A percentile compares a stretch with the other conserved stretches of the same genome.
Conservation (phyloP, 805 yeast genomes). For the Wickerhamomyces queroliae region DNA sequence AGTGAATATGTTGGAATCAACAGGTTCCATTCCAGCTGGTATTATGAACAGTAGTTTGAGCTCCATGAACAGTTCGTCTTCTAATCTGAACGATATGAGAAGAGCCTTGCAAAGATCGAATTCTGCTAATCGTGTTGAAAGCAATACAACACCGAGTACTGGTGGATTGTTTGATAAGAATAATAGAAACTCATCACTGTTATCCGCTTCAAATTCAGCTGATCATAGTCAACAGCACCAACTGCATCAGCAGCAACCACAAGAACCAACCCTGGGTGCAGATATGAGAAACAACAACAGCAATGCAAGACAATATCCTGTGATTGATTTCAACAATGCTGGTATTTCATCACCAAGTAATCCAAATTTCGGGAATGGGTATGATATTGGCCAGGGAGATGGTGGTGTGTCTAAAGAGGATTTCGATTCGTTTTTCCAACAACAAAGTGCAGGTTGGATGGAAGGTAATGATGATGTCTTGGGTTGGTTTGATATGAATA, state of each 20-base stretch:
- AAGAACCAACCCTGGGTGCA: no score
- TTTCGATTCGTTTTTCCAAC: slow-evolving; percentile 64
- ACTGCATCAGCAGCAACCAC: slow-evolving; percentile 3
- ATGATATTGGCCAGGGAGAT: slow-evolving; percentile 8
- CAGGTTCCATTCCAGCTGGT: slow-evolving; percentile 50
- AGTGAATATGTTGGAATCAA: slow-evolving; percentile 67
- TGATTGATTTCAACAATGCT: slow-evolving; percentile 12
- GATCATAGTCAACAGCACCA: not conserved
- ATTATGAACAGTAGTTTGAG: not conserved
- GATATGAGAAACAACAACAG: slow-evolving; percentile 3
- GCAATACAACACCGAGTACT: not conserved
- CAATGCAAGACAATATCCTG: slow-evolving; percentile 6
- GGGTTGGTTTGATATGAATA: slow-evolving; percentile 89
- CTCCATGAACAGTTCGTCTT: not conserved
- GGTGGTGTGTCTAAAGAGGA: slow-evolving; percentile 22
- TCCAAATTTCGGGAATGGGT: slow-evolving; percentile 2
- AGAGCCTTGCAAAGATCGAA: not conserved
- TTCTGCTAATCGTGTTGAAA: not conserved
- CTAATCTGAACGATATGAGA: slow-evolving; percentile 1
- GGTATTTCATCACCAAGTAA: slow-evolving; percentile 10
- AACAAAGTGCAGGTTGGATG: slow-evolving; percentile 82
- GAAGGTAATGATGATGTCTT: slow-evolving; percentile 84
- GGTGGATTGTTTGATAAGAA: not conserved
- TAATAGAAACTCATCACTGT: not conserved
- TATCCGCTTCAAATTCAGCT: not conserved